A percentile compares a stretch with the other conserved stretches of the same genome.
Conservation (phyloP, 768 basidiomycete genomes). For the Crepidotus variabilis region DNA sequence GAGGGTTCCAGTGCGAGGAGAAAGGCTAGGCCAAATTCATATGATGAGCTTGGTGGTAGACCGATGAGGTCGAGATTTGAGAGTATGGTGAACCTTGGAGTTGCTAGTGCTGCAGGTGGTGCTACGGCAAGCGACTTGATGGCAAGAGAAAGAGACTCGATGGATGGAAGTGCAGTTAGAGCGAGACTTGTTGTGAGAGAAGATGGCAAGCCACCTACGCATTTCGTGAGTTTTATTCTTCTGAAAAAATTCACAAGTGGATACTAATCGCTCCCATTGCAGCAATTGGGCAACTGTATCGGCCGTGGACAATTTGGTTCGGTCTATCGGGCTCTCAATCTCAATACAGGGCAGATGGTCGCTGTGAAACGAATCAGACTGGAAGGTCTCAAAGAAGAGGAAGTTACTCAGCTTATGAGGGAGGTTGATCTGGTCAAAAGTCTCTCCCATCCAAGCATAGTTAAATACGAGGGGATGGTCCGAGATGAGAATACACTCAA, state of each 20-base stretch:
- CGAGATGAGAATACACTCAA: conserved; percentile 85
- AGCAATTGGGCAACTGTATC: conserved; percentile 97
- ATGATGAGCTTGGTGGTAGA: conserved; percentile 60
- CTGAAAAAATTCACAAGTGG: neutral
- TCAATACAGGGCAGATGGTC: conserved; percentile 95
- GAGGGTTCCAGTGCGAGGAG: conserved; percentile 52
- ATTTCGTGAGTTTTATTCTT: conserved; percentile 61
- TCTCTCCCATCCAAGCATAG: conserved; percentile 90
- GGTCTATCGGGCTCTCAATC: conserved; percentile 91
- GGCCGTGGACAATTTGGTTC: conserved; percentile 96
- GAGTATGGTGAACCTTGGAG: conserved; percentile 66
- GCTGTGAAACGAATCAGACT: conserved; percentile 96
- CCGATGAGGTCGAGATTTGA: conserved; percentile 59
- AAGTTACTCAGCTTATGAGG: conserved; percentile 86
- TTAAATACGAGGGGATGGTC: conserved; percentile 96
- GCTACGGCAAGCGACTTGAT: conserved; percentile 56
- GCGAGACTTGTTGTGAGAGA: conserved; percentile 76
- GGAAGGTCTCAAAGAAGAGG: conserved; percentile 86
- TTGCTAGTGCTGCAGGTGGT: conserved; percentile 45
- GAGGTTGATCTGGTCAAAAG: conserved; percentile 93
- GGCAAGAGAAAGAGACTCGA: conserved; percentile 43
- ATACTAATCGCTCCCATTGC: conserved; percentile 3
- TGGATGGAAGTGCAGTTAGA: conserved; percentile 61
- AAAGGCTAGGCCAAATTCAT: conserved; percentile 59
- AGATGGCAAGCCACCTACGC: conserved; percentile 74